Evolutionary conservation across 768 basidiomycete species (phyloP).

Genomic region (Daedalea quercina): DNA sequence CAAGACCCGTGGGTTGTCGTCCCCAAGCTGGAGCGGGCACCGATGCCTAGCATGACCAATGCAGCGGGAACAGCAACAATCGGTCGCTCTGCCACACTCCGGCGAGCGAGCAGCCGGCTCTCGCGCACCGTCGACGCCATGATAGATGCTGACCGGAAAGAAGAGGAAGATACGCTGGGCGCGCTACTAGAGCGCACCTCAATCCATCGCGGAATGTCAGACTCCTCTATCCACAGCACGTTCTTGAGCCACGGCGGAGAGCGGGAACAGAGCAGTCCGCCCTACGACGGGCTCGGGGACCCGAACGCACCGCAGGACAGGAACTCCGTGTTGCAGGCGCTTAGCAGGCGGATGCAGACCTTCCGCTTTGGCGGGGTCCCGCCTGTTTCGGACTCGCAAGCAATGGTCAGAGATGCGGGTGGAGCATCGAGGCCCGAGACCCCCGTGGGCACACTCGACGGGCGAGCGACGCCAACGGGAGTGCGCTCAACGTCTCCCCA

Average conservation of each 20-base stretch:
- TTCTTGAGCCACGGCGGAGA: constrained; percentile 47
- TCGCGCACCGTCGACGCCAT: constrained; percentile 76
- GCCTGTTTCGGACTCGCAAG: constrained; percentile 23
- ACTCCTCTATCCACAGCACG: constrained; percentile 88
- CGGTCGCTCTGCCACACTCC: constrained; percentile 15
- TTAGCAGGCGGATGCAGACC: constrained; percentile 25
- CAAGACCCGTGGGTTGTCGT: constrained; percentile 73
- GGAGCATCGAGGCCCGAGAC: constrained; percentile 10
- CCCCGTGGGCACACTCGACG: not conserved
- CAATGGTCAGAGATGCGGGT: constrained; percentile 6
- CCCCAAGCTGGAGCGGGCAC: constrained; percentile 24
- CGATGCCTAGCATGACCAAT: constrained; percentile 4
- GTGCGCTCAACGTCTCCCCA: constrained; percentile 13
- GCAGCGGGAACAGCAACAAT: constrained; percentile 10
- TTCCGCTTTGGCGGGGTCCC: constrained; percentile 21
- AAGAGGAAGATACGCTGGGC: constrained; percentile 25
- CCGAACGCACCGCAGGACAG: constrained; percentile 12
- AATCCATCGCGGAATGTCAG: constrained; percentile 76
- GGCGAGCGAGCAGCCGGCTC: constrained; percentile 28
- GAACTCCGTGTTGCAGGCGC: constrained; percentile 25
- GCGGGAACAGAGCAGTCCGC: constrained; percentile 15
- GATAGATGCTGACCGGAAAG: constrained; percentile 49
- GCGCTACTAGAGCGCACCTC: constrained; percentile 63
- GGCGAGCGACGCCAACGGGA: constrained; percentile 2
- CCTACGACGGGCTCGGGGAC: not conserved